Conservation (phyloP, 1,284 basidiomycete genomes). For the Cutaneotrichosporon cutaneum region DNA sequence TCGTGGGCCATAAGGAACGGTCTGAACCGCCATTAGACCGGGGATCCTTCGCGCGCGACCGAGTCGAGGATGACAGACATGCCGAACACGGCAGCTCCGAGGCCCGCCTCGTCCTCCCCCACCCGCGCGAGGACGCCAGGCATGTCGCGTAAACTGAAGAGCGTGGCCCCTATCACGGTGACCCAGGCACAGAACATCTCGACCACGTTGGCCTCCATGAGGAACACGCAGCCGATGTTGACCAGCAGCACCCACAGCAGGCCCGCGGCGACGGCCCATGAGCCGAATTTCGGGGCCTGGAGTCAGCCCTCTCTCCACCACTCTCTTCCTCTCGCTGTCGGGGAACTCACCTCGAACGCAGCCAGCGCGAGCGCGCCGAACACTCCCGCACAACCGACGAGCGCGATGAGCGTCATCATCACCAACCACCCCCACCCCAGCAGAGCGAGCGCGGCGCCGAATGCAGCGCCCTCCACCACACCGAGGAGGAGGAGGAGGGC, state of each 20-base stretch:
- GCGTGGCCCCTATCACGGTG: neutral
- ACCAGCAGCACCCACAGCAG: neutral
- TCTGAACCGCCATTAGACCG: neutral
- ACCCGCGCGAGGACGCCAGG: neutral
- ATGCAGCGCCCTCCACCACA: neutral
- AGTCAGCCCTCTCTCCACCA: no score
- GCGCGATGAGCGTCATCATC: neutral
- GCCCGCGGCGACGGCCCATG: neutral
- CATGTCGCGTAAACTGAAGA: neutral
- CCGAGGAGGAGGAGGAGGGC: neutral
- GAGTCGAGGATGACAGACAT: neutral
- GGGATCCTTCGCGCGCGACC: neutral
- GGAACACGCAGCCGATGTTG: neutral
- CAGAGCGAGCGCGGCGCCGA: neutral
- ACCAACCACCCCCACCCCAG: neutral
- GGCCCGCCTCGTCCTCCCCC: neutral
- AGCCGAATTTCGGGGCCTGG: neutral
- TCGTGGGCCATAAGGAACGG: neutral
- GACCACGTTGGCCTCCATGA: neutral
- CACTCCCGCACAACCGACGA: neutral
- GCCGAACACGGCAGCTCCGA: neutral
- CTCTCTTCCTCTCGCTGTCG: no score
- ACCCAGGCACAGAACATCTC: neutral
- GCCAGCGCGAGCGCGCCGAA: neutral
- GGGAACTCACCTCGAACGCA: neutral